Percentiles rank a stretch among this genome's conserved stretches.
These are phyloP conservation scores for Aspergillus aculeatus DNA, from an alignment of 2,329 filamentous ascomycete genomes.

Conservation along the genomic window DNA sequence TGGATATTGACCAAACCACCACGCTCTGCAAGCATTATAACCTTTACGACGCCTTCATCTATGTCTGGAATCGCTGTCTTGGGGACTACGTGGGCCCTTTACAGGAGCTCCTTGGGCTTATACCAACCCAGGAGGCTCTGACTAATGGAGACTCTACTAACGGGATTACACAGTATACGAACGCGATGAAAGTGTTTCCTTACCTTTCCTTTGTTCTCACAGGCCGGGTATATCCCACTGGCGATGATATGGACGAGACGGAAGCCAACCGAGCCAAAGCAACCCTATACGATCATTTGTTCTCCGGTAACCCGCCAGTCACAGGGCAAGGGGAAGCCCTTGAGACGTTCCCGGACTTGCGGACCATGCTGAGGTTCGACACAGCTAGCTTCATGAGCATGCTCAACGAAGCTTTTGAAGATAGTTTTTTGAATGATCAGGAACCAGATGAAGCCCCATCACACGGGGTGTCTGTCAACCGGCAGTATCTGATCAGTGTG, in stretches of 20 bases:
- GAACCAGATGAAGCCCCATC: conserved; percentile 60
- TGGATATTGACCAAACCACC: conserved; percentile 93
- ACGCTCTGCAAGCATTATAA: conserved; percentile 85
- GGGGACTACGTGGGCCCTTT: conserved; percentile 87
- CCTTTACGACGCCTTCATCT: conserved; percentile 91
- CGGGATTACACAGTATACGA: conserved; percentile 56
- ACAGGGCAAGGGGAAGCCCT: conserved; percentile 49
- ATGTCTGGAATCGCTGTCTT: conserved; percentile 93
- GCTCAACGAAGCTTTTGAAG: conserved; percentile 95
- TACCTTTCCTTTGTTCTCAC: conserved; percentile 92
- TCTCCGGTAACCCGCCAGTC: conserved; percentile 65
- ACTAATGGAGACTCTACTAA: conserved; percentile 50
- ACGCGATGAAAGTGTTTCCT: conserved; percentile 87
- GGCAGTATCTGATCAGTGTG: conserved; percentile 90
- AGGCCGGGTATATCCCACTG: conserved; percentile 86
- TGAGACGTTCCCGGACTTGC: conserved; percentile 80
- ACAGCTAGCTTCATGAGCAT: conserved; percentile 90
- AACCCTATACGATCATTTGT: conserved; percentile 89
- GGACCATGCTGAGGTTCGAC: conserved; percentile 82
- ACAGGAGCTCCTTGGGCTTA: conserved; percentile 68
- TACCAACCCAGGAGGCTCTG: conserved; percentile 23
- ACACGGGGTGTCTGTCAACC: conserved; percentile 67
- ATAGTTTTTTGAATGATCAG: conserved; percentile 83
- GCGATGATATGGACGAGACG: conserved; percentile 69
- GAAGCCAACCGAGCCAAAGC: conserved; percentile 75